Base-by-base conservation (phyloP, 2,329 filamentous ascomycete species). In the Colletotrichum sp. region DNA sequence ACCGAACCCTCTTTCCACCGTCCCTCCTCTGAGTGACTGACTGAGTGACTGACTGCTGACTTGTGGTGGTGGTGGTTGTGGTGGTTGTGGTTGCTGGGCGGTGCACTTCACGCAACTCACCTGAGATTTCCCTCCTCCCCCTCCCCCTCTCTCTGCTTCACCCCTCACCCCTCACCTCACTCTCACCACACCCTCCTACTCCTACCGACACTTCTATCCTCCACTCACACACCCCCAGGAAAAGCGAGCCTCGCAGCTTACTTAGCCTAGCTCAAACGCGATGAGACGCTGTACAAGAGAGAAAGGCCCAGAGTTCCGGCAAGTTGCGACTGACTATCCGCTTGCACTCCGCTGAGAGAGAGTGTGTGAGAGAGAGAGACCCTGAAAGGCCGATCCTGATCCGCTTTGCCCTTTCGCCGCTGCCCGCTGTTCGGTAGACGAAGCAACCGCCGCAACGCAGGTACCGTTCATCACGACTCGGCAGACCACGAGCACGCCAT, bases 1-100 rank as follows among this genome's bases (percentile, higher is more conserved):
- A 62, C 63, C 70, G 21, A 68, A 60, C 30, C 59, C 59, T 71
- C 69, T 71, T 71, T 64, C 30, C 70, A 60, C 70, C 63, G 70
- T 57, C 44, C 0, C 36, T 21, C 69, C 21, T 44, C 70, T 44
- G 39, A 49, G 5, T 44, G 39, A 44, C 0, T 39, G 36, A 8
- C 7, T 32, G 34, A 36, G 2, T 39, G 36, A n/a, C 39, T 49
- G 39, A 12, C 39, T 49, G 39, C 39, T 49, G 39, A 49, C 39
- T 49, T 49, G 18, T 49, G 18, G 8, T 44, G 1, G 16, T 44
- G 16, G 18, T 39, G 1, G 16, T 44, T 8, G 18, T 39, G 15
- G 36, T 39, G 36, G 36, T 44, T 28, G 26, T 28, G 39, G 39
- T 49, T 49, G 39, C 39, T 49, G 39, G 39, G 39, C 39, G 39